Evolutionary conservation across 768 basidiomycete genomes (phyloP), one percentile per base, ranked within the genome.

Genomic region (Tricholoma flavovirens): DNA sequence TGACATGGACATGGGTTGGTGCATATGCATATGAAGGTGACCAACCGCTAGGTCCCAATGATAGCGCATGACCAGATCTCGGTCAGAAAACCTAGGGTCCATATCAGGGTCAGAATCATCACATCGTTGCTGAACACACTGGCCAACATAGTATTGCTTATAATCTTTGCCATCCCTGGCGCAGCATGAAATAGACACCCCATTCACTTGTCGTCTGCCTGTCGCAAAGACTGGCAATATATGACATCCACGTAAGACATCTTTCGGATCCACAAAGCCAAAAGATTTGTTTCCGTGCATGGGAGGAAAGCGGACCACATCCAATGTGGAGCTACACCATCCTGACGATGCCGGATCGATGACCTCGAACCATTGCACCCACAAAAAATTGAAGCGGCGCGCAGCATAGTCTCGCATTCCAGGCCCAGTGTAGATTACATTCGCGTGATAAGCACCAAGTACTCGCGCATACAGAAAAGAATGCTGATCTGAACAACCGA

Each of bases 251-350:
- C 24, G 24, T 26, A 26, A 26, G 24, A 26, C 24, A 26, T 26
- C 24, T 26, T 26, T 53, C 10, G 60, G 60, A 43, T 61, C 40
- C 8, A 61, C 33, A 35, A 61, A 61, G 2, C 57, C 60, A 36
- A 53, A 61, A 3, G 57, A 57, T 3, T 59, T 5, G 24, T 26
- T 26, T 26, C 2, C 24, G 24, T 26, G 24, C 33, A 22, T 45
- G 21, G 29, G 21, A 45, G 17, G 54, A 42, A 19, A 76, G 48
- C 26, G 72, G 76, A 0, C 59, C 58, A 14, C 76, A 22, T 1
- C 64, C 56, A 29, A 66, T 68, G 1, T 74, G 24, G 24, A 26
- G 24, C 24, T 26, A 26, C 24, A 26, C 24, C 24, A 26, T 26
- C 24, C 24, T 26, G 66, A 38, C 6, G 38, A 38, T 38, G 14